These are phyloP conservation scores for Neopestalotiopsis sp. DNA, from an alignment of 2,329 filamentous ascomycete genomes.

Conservation along the genomic window DNA sequence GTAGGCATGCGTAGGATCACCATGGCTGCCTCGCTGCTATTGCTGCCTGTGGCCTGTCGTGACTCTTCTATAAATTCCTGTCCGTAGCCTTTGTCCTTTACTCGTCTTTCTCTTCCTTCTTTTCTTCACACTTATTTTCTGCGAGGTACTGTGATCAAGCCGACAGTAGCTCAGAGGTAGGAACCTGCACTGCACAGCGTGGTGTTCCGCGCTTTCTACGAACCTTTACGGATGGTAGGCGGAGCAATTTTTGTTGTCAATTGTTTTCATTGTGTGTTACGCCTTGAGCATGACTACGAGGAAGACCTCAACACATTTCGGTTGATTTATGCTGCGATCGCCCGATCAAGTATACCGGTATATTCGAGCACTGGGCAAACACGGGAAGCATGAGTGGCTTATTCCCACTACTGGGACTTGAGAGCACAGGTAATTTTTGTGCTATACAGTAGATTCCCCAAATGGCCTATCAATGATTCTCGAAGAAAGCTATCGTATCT, in stretches of 20 bases:
- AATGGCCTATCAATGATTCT: too few species aligned
- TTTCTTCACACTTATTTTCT: slow-evolving; percentile 59
- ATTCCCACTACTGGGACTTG: too few species aligned
- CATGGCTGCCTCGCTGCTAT: too few species aligned
- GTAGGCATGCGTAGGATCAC: too few species aligned
- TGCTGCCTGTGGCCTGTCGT: too few species aligned
- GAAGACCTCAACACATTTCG: not conserved
- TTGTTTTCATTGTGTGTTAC: slow-evolving; percentile 49
- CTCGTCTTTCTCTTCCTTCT: slow-evolving; percentile 35
- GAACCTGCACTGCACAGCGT: slow-evolving; percentile 60
- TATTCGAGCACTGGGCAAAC: not conserved
- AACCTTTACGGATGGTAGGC: slow-evolving; percentile 58
- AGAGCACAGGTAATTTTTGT: too few species aligned
- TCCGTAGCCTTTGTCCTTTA: slow-evolving; percentile 18
- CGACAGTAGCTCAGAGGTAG: slow-evolving; percentile 44
- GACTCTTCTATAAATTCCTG: slow-evolving; percentile 6
- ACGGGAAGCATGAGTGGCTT: too few species aligned
- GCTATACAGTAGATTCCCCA: too few species aligned
- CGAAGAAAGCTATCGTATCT: too few species aligned
- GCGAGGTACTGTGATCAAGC: slow-evolving; percentile 49
- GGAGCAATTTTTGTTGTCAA: slow-evolving; percentile 54
- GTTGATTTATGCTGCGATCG: not conserved
- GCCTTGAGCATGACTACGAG: slow-evolving; percentile 46
- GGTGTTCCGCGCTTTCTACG: slow-evolving; percentile 52
- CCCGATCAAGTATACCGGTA: not conserved